Evolutionary conservation across 768 basidiomycete species (phyloP).

Genomic region (Lyophyllum semitale): DNA sequence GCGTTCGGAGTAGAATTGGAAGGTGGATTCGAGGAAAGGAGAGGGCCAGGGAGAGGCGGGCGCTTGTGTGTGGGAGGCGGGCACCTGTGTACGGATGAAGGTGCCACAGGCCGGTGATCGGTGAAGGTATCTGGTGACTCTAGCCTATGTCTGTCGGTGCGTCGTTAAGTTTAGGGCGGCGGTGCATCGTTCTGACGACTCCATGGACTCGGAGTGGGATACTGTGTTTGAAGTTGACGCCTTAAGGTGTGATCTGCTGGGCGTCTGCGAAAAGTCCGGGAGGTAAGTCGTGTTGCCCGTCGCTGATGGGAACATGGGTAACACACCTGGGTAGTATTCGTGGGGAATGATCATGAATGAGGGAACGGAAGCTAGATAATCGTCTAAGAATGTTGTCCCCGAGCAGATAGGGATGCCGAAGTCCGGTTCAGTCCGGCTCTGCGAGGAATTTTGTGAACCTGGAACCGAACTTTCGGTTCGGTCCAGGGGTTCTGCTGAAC

Average conservation of each 20-base stretch:
- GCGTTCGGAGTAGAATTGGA: constrained; percentile 30
- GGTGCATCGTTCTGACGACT: background rate
- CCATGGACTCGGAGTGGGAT: background rate
- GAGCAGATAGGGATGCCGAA: too few relatives aligned
- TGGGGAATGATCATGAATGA: too few relatives aligned
- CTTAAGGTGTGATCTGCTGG: background rate
- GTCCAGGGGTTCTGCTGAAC: too few relatives aligned
- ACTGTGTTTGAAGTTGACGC: background rate
- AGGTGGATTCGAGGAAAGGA: constrained; percentile 27
- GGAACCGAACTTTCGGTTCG: too few relatives aligned
- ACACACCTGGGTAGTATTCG: background rate
- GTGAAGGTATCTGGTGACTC: background rate
- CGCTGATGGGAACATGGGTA: too few relatives aligned
- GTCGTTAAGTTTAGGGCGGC: too few relatives aligned
- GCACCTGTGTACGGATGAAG: background rate
- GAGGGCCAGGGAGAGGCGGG: background rate
- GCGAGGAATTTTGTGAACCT: too few relatives aligned
- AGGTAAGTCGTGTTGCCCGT: background rate
- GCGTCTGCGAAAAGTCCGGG: too few relatives aligned
- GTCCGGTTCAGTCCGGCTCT: too few relatives aligned
- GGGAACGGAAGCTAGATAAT: too few relatives aligned
- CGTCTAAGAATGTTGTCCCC: too few relatives aligned
- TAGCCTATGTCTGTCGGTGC: background rate
- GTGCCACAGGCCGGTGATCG: background rate
- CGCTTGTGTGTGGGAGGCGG: background rate